Evolutionary conservation across 495 filamentous ascomycete genomes (phyloP).

Genomic region (Durotheca rogersii): DNA sequence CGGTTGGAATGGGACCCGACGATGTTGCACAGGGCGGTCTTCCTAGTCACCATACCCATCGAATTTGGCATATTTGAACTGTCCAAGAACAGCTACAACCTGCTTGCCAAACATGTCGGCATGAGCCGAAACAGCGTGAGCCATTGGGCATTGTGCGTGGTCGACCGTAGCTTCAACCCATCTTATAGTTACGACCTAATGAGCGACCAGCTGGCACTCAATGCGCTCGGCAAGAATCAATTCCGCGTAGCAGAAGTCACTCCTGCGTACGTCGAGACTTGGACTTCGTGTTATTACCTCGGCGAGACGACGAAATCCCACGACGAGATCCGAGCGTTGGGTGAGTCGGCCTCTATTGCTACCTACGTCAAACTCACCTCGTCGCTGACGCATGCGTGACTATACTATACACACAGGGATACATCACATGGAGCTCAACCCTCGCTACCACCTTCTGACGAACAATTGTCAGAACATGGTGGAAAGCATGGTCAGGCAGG

Average conservation of each 20-base stretch:
- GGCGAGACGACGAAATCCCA: constrained; percentile 32
- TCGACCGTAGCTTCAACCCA: constrained; percentile 23
- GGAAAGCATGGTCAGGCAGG: constrained; percentile 20
- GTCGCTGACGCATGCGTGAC: constrained; percentile 1
- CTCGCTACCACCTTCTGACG: constrained; percentile 25
- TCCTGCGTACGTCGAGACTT: constrained; percentile 19
- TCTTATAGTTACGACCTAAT: constrained; percentile 32
- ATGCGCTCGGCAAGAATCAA: constrained; percentile 22
- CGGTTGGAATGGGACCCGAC: constrained; percentile 16
- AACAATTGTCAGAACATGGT: constrained; percentile 32
- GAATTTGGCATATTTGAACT: constrained; percentile 27
- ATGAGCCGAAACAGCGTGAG: constrained; percentile 31
- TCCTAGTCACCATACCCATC: constrained; percentile 29
- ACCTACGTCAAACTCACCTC: background rate
- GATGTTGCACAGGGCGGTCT: constrained; percentile 20
- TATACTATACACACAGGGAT: too few relatives aligned
- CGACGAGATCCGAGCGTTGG: constrained; percentile 25
- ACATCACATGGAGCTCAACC: constrained; percentile 27
- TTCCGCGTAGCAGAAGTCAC: constrained; percentile 26
- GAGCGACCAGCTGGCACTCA: constrained; percentile 31
- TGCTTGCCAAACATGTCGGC: constrained; percentile 29
- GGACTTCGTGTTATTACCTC: constrained; percentile 29
- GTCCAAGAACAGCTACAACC: constrained; percentile 21
- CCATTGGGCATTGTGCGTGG: constrained; percentile 29
- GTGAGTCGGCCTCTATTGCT: constrained; percentile 7